A percentile compares a stretch with the other conserved stretches of the same genome.
These are phyloP conservation scores for Rhizopogon vulgaris DNA, from an alignment of 768 basidiomycete species.

Conservation along the genomic window DNA sequence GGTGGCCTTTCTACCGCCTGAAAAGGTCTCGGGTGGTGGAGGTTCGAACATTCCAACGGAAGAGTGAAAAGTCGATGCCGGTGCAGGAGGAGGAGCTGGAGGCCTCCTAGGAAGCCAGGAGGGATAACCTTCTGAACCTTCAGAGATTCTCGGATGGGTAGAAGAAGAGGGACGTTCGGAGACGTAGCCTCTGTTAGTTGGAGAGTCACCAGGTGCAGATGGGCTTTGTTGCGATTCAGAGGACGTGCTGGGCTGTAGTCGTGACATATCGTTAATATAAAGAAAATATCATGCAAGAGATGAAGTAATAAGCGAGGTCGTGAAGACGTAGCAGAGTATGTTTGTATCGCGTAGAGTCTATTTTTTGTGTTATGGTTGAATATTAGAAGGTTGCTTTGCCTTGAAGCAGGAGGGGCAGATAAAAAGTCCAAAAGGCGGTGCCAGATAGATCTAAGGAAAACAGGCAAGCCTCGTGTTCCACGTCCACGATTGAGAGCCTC, in stretches of 20 bases:
- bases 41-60: slow-evolving; percentile 37
- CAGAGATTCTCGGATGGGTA: slow-evolving; percentile 27
- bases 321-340: slow-evolving; percentile 17
- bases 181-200: slow-evolving; percentile 22
- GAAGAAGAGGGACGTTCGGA: slow-evolving; percentile 31
- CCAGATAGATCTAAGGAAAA: slow-evolving; percentile 10
- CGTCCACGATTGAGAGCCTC: slow-evolving; percentile 35
- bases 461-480: slow-evolving; percentile 42
- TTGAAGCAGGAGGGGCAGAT: slow-evolving; percentile 16
- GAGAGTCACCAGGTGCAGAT: slow-evolving; percentile 15
- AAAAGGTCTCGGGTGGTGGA: slow-evolving; percentile 22
- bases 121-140: slow-evolving; percentile 66
- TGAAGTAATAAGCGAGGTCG: slow-evolving; percentile 24
- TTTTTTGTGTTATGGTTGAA: slow-evolving; percentile 16
- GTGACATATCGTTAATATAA: slow-evolving; percentile 32
- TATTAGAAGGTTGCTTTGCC: slow-evolving; percentile 12
- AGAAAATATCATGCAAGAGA: slow-evolving; percentile 21
- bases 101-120: slow-evolving; percentile 81
- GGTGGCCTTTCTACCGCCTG: slow-evolving; percentile 68
- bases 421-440: slow-evolving; percentile 1
- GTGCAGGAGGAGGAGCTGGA: slow-evolving; percentile 53
- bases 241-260: slow-evolving; percentile 23
- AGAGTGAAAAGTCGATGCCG: slow-evolving; percentile 63
- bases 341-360: slow-evolving; percentile 29
- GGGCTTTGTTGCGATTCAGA: slow-evolving; percentile 26